Evolutionary conservation across 2,329 filamentous ascomycete species (phyloP).

Genomic region (Stachybotrys chlorohalonatus): DNA sequence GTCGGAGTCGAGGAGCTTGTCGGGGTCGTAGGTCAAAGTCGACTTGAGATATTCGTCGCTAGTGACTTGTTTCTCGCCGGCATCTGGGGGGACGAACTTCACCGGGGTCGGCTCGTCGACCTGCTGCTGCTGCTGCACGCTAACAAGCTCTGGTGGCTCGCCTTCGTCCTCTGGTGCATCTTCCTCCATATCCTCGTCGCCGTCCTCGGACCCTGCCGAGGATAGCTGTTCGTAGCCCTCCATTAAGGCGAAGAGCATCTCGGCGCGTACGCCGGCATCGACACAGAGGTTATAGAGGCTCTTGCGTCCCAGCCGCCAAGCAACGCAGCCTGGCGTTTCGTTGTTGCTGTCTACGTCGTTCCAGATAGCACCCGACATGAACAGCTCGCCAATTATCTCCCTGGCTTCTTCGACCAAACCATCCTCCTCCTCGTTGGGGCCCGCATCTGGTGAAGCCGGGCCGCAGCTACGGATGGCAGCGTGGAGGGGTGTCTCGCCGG

Average conservation of each 20-base stretch:
- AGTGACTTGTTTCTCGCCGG: slow-evolving; percentile 40
- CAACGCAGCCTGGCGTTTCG: slow-evolving; percentile 88
- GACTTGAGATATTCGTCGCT: slow-evolving; percentile 62
- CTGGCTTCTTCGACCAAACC: slow-evolving; percentile 49
- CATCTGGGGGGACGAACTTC: slow-evolving; percentile 23
- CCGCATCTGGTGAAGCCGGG: slow-evolving; percentile 19
- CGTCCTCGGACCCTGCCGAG: slow-evolving; percentile 40
- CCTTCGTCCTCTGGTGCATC: slow-evolving; percentile 20
- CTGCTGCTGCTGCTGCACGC: slow-evolving; percentile 6
- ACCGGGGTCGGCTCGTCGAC: slow-evolving; percentile 9
- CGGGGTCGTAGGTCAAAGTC: slow-evolving; percentile 52
- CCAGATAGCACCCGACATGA: slow-evolving; percentile 91
- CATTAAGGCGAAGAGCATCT: slow-evolving; percentile 74
- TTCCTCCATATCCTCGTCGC: slow-evolving; percentile 30
- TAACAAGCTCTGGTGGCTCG: slow-evolving; percentile 16
- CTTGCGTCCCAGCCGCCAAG: slow-evolving; percentile 56
- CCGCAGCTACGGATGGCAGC: slow-evolving; percentile 76
- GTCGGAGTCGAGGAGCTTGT: slow-evolving; percentile 62
- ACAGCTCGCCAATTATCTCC: slow-evolving; percentile 63
- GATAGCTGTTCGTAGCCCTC: slow-evolving; percentile 71
- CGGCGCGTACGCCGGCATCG: slow-evolving; percentile 82
- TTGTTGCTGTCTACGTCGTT: slow-evolving; percentile 82
- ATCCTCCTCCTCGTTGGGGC: slow-evolving; percentile 23
- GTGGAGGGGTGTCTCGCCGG: slow-evolving; percentile 81
- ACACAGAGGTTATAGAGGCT: slow-evolving; percentile 76